Conservation (phyloP, 192 early-diverging fungal species). For the Backusella tuberculispora region DNA sequence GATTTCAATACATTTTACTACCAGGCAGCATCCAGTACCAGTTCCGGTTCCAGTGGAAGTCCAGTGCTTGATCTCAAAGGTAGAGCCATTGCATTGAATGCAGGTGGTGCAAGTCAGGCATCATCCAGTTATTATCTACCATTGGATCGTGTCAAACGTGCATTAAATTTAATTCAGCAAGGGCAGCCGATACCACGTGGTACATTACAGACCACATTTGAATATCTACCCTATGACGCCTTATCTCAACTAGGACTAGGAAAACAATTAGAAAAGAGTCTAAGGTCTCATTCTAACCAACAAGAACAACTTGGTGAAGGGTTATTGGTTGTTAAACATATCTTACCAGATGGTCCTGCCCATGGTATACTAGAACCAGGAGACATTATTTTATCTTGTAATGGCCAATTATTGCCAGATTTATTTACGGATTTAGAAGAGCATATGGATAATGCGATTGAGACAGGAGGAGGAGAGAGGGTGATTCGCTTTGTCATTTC, state of each 20-base stretch:
- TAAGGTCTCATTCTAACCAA: constrained; percentile 50
- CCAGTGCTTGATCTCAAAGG: constrained; percentile 78
- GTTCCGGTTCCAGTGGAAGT: constrained; percentile 77
- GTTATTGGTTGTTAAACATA: constrained; percentile 63
- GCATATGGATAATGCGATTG: constrained; percentile 62
- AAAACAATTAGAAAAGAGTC: constrained; percentile 57
- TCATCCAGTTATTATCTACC: constrained; percentile 79
- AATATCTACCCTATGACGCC: constrained; percentile 70
- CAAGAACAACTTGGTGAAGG: constrained; percentile 58
- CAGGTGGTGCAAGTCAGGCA: constrained; percentile 70
- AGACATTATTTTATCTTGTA: constrained; percentile 69
- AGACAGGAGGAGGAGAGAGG: background rate
- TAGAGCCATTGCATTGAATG: constrained; percentile 71
- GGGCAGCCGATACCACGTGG: constrained; percentile 67
- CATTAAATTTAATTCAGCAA: constrained; percentile 59
- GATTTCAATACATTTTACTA: constrained; percentile 86
- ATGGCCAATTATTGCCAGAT: constrained; percentile 60
- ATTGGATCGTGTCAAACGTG: constrained; percentile 72
- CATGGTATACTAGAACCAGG: constrained; percentile 60
- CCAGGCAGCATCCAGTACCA: constrained; percentile 73
- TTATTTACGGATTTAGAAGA: constrained; percentile 65
- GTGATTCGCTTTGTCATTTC: constrained; percentile 55
- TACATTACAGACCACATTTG: constrained; percentile 72
- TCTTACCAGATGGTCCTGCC: constrained; percentile 73
- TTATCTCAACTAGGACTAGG: constrained; percentile 70